Percentiles rank a stretch among this genome's conserved stretches.
phyloP scores from a whole-genome alignment of 2,329 filamentous ascomycete genomes.

The Aspergillus pseudoterreus region DNA sequence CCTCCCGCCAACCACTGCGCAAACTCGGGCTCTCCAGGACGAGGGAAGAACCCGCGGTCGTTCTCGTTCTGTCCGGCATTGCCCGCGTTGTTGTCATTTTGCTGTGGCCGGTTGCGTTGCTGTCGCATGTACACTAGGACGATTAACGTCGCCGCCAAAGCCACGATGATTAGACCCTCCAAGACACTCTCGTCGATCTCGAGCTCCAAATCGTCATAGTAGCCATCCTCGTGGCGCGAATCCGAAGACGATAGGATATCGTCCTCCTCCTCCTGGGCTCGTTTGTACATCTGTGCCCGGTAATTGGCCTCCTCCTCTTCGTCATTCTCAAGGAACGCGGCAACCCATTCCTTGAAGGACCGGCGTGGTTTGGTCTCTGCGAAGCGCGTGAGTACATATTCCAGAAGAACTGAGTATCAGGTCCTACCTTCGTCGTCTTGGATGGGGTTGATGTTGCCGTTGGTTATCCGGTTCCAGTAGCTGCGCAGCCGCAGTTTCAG shows the following conservation, averaged over 20 bases:
- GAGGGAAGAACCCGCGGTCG: conserved; percentile 60
- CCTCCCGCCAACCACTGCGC: conserved; percentile 66
- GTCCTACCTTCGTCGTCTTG: conserved; percentile 76
- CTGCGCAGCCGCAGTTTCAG: conserved; percentile 80
- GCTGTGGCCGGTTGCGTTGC: conserved; percentile 38
- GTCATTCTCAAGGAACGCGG: conserved; percentile 74
- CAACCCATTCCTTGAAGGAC: conserved; percentile 81
- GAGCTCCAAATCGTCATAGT: conserved; percentile 58
- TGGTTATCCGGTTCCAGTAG: conserved; percentile 90
- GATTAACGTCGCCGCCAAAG: conserved; percentile 68
- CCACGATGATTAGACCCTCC: conserved; percentile 81
- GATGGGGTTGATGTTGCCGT: conserved; percentile 89
- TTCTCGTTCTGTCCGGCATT: conserved; percentile 23
- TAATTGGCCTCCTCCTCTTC: conserved; percentile 62
- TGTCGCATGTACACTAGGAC: conserved; percentile 72
- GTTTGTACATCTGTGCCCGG: conserved; percentile 51
- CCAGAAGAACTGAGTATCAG: background rate
- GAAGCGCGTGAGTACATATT: conserved; percentile 23
- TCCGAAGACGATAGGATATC: conserved; percentile 26
- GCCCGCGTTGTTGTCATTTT: conserved; percentile 28
- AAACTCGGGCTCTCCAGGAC: conserved; percentile 64
- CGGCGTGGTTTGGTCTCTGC: conserved; percentile 67
- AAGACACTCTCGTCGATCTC: conserved; percentile 73
- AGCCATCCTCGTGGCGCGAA: conserved; percentile 45
- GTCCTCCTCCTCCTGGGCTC: conserved; percentile 31